These are phyloP conservation scores for Andrographis paniculata DNA, from an alignment of 305 asterid genomes.

Conservation along the genomic window DNA sequence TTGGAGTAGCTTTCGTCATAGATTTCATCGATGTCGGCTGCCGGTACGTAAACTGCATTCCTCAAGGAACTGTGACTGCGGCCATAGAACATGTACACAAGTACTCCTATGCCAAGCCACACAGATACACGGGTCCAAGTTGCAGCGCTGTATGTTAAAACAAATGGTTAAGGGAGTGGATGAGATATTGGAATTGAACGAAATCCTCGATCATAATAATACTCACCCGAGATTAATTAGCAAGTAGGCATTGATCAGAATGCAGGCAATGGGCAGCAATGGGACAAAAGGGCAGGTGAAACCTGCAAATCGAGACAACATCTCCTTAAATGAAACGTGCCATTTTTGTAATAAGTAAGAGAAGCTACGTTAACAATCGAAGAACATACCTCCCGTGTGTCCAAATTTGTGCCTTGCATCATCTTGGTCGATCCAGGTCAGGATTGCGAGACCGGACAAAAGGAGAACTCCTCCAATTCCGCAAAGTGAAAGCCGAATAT, in stretches of 20 bases:
- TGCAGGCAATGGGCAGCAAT: slow-evolving; percentile 63
- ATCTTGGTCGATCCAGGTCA: slow-evolving; percentile 66
- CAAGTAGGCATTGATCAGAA: slow-evolving; percentile 81
- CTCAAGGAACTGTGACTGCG: slow-evolving; percentile 58
- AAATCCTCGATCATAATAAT: no score
- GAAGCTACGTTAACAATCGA: background rate
- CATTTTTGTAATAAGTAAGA: background rate
- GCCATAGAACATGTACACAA: slow-evolving; percentile 60
- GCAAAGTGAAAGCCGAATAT: slow-evolving; percentile 42
- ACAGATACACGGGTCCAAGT: slow-evolving; percentile 79
- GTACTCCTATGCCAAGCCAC: slow-evolving; percentile 59
- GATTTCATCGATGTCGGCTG: slow-evolving; percentile 65
- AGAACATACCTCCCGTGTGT: slow-evolving; percentile 71
- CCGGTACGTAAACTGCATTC: slow-evolving; percentile 79
- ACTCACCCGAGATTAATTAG: slow-evolving; percentile 86
- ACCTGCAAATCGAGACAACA: slow-evolving; percentile 40
- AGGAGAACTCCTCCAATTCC: slow-evolving; percentile 61
- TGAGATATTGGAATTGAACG: no score
- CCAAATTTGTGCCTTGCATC: slow-evolving; percentile 86
- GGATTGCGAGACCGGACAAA: slow-evolving; percentile 48
- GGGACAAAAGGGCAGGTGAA: slow-evolving; percentile 90
- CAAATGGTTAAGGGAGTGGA: background rate
- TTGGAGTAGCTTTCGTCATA: slow-evolving; percentile 47
- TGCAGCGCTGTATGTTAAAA: slow-evolving; percentile 35
- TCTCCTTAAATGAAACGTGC: background rate